phyloP scores from a whole-genome alignment of 768 basidiomycete species.

The Ephemerocybe angulata region DNA sequence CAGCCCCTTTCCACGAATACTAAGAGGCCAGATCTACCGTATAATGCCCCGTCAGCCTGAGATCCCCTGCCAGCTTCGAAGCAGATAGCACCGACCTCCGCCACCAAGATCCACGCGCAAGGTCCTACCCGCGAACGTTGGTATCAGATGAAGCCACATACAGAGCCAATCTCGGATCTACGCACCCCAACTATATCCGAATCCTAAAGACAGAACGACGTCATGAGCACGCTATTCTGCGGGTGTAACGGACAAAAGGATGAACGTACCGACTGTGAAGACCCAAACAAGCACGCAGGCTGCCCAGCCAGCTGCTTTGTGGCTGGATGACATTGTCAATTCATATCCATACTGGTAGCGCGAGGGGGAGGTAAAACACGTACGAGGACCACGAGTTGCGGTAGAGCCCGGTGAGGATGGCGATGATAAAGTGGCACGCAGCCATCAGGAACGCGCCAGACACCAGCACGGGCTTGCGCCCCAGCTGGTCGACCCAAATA shows the following conservation, averaged over 20 bases:
- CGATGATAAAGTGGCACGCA: constrained; percentile 66
- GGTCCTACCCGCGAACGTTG: constrained; percentile 36
- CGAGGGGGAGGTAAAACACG: constrained; percentile 17
- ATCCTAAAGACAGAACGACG: too few relatives aligned
- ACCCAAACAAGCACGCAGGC: constrained; percentile 72
- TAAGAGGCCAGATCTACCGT: constrained; percentile 62
- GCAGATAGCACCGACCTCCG: constrained; percentile 39
- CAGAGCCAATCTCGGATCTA: not conserved
- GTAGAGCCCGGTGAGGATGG: constrained; percentile 58
- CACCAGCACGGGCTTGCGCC: constrained; percentile 68
- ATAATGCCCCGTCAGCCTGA: not conserved
- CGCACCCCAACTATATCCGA: constrained; percentile 74
- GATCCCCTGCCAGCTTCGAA: not conserved
- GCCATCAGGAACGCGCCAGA: constrained; percentile 78
- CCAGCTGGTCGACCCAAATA: constrained; percentile 74
- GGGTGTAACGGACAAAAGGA: too few relatives aligned
- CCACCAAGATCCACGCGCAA: constrained; percentile 73
- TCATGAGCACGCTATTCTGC: too few relatives aligned
- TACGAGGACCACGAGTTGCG: constrained; percentile 51
- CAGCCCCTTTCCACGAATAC: constrained; percentile 70
- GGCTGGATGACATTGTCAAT: not conserved
- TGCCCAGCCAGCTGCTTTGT: constrained; percentile 63
- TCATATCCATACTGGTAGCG: not conserved
- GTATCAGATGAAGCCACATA: not conserved
- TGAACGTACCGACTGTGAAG: constrained; percentile 57